Conservation (phyloP, 2,329 filamentous ascomycete genomes). For the Calonectria leucothoes region DNA sequence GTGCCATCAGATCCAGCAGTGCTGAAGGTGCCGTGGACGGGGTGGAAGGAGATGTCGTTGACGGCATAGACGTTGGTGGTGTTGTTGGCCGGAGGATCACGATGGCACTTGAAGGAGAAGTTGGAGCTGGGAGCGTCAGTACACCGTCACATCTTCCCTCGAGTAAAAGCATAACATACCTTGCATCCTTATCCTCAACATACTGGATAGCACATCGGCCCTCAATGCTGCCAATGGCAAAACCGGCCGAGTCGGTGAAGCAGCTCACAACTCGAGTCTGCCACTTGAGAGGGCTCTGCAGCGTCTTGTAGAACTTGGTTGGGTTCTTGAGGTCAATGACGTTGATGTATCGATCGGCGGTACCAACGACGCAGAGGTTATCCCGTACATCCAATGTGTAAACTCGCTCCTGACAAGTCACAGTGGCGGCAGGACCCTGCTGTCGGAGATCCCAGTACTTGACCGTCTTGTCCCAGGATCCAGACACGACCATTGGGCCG, state of each 20-base stretch:
- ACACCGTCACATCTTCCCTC: background rate
- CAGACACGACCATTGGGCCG: constrained; percentile 87
- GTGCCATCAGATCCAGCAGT: constrained; percentile 96
- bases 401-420: constrained; percentile 80
- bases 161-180: constrained; percentile 55
- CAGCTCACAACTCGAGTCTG: constrained; percentile 96
- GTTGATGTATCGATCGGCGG: constrained; percentile 96
- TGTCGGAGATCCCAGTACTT: constrained; percentile 88
- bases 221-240: constrained; percentile 96
- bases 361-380: constrained; percentile 90
- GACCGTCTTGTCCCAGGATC: constrained; percentile 91
- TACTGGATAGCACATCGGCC: constrained; percentile 98
- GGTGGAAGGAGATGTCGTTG: constrained; percentile 98
- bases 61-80: constrained; percentile 92
- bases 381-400: constrained; percentile 94
- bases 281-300: constrained; percentile 97
- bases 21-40: constrained; percentile 96
- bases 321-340: constrained; percentile 92
- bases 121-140: constrained; percentile 72
- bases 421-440: constrained; percentile 71
- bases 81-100: constrained; percentile 80
- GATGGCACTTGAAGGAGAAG: constrained; percentile 99
- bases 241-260: constrained; percentile 91
- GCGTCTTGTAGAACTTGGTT: constrained; percentile 92
- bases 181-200: constrained; percentile 92